phyloP scores from a whole-genome alignment of 2,329 filamentous ascomycete genomes.

The Magnaporthiopsis incrustans region DNA sequence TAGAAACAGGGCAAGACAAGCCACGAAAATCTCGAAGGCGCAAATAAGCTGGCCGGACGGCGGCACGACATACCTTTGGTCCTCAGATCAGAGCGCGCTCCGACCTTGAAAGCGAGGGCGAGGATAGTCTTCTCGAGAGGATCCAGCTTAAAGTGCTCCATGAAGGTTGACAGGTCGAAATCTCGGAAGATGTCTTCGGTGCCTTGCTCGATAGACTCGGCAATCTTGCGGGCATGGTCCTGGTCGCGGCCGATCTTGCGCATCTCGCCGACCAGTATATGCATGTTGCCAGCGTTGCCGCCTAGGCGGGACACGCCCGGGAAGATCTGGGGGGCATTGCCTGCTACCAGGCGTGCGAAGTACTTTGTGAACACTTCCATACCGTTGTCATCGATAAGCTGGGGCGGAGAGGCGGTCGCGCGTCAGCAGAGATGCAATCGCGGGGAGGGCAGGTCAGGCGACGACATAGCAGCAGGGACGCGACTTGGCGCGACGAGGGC shows the following conservation, averaged over 20 bases:
- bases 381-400: slow-evolving; percentile 95
- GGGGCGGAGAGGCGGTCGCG: background rate
- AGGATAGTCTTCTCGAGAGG: slow-evolving; percentile 80
- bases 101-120: slow-evolving; percentile 79
- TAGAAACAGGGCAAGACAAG: background rate
- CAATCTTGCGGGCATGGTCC: slow-evolving; percentile 82
- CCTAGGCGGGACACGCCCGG: slow-evolving; percentile 65
- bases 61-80: slow-evolving; percentile 65
- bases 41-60: background rate
- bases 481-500: slow-evolving; percentile 6
- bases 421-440: slow-evolving; percentile 8
- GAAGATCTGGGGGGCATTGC: slow-evolving; percentile 89
- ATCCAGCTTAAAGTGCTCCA: slow-evolving; percentile 93
- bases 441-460: background rate
- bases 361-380: slow-evolving; percentile 99
- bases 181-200: slow-evolving; percentile 93
- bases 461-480: slow-evolving; percentile 2
- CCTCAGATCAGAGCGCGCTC: slow-evolving; percentile 72
- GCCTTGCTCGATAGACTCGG: slow-evolving; percentile 82
- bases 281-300: slow-evolving; percentile 74
- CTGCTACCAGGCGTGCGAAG: slow-evolving; percentile 84
- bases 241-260: slow-evolving; percentile 74
- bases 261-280: slow-evolving; percentile 75
- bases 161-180: slow-evolving; percentile 90
- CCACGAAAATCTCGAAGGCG: slow-evolving; percentile 9